A percentile compares a stretch with the other conserved stretches of the same genome.
phyloP scores from a whole-genome alignment of 2,329 filamentous ascomycete genomes.

The Pseudogymnoascus sp. region DNA sequence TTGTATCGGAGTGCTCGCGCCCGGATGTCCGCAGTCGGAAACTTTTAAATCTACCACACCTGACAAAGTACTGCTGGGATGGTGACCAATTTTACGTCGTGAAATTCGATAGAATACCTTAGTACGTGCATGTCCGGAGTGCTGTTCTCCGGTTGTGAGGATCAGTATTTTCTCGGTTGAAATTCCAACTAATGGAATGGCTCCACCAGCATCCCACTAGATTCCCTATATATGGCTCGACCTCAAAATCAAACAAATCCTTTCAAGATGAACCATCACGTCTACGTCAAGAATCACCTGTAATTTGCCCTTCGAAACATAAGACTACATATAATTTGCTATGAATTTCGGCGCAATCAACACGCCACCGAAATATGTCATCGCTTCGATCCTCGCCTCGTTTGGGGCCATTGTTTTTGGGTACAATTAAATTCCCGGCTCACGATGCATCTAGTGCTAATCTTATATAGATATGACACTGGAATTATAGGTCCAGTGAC shows the following conservation, averaged over 20 bases:
- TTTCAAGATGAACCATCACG: not conserved
- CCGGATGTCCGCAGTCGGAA: not conserved
- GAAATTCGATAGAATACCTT: not conserved
- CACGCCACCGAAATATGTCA: conserved; percentile 22
- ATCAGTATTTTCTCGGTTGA: not conserved
- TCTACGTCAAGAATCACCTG: not conserved
- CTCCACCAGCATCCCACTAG: not conserved
- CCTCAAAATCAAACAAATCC: not conserved
- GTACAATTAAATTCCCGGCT: conserved; percentile 12
- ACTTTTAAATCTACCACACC: not conserved
- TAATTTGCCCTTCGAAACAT: not conserved
- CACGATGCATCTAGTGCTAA: not conserved
- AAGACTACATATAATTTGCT: not conserved
- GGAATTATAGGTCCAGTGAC: conserved; percentile 45
- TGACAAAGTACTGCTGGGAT: not conserved
- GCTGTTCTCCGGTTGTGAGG: not conserved
- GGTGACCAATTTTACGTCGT: not conserved
- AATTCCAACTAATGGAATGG: not conserved
- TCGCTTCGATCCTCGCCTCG: conserved; percentile 22
- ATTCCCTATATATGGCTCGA: not conserved
- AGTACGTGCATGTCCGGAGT: not conserved
- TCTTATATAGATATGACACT: conserved; percentile 31
- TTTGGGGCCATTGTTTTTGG: conserved; percentile 24
- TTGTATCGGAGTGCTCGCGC: not conserved
- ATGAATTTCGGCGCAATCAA: not conserved